A percentile compares a stretch with the other conserved stretches of the same genome.
These are phyloP conservation scores for Diaporthe velutina DNA, from an alignment of 2,329 filamentous ascomycete genomes.

Conservation along the genomic window DNA sequence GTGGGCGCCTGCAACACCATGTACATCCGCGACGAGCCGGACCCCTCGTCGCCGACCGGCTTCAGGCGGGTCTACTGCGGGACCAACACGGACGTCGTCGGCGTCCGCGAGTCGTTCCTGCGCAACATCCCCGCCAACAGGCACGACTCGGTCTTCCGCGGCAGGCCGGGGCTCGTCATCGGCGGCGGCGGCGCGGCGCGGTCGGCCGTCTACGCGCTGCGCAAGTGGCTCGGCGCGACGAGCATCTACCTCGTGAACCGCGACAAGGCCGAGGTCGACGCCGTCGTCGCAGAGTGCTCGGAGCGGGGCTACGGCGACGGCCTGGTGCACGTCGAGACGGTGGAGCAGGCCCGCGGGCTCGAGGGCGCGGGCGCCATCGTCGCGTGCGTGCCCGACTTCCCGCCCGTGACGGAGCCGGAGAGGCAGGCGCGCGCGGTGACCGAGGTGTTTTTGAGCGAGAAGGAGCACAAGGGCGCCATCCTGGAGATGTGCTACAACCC, in stretches of 20 bases:
- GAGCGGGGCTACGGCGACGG: slow-evolving; percentile 69
- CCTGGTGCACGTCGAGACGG: slow-evolving; percentile 72
- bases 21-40: slow-evolving; percentile 67
- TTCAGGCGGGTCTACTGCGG: slow-evolving; percentile 72
- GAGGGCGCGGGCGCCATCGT: slow-evolving; percentile 76
- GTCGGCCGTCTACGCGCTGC: slow-evolving; percentile 81
- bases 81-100: slow-evolving; percentile 85
- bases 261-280: slow-evolving; percentile 74
- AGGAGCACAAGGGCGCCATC: slow-evolving; percentile 73
- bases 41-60: slow-evolving; percentile 44
- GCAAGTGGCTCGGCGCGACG: slow-evolving; percentile 75
- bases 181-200: slow-evolving; percentile 85
- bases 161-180: slow-evolving; percentile 77
- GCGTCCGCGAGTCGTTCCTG: slow-evolving; percentile 79
- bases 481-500: slow-evolving; percentile 91
- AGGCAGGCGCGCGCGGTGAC: slow-evolving; percentile 68
- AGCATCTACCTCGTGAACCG: slow-evolving; percentile 84
- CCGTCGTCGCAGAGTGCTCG: slow-evolving; percentile 74
- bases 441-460: slow-evolving; percentile 57
- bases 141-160: slow-evolving; percentile 62
- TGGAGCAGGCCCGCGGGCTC: slow-evolving; percentile 70
- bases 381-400: slow-evolving; percentile 81
- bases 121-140: slow-evolving; percentile 62
- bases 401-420: slow-evolving; percentile 76
- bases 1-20: slow-evolving; percentile 87